These are phyloP conservation scores for Ajuga reptans DNA, from an alignment of 305 asterid species.

Conservation along the genomic window DNA sequence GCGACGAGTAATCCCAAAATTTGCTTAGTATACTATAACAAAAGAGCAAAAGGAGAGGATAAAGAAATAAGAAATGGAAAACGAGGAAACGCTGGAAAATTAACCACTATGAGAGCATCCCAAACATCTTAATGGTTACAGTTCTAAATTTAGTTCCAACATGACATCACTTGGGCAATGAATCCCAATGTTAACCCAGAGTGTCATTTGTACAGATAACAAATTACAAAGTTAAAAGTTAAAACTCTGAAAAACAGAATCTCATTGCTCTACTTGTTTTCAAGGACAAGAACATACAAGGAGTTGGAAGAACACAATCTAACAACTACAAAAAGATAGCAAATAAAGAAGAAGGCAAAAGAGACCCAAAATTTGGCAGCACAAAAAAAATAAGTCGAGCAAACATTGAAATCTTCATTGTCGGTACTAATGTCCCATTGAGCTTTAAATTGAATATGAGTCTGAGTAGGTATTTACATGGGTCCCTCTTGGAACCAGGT, in stretches of 20 bases:
- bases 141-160: neutral
- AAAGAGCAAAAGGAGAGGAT: neutral
- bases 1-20: neutral
- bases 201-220: conserved; percentile 2
- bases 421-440: neutral
- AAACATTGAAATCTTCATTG: neutral
- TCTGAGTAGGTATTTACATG: neutral
- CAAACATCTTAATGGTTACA: neutral
- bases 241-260: conserved; percentile 6
- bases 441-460: neutral
- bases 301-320: neutral
- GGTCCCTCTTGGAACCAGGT: neutral
- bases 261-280: neutral
- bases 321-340: neutral
- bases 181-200: neutral
- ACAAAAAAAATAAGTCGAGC: neutral
- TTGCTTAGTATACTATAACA: conserved; percentile 6
- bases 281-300: neutral
- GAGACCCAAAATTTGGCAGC: neutral
- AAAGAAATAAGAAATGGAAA: neutral
- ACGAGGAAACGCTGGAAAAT: neutral
- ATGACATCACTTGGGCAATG: conserved; percentile 7
- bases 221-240: neutral
- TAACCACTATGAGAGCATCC: neutral
- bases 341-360: neutral